Evolutionary conservation across 2,329 filamentous ascomycete genomes (phyloP), one percentile per base, ranked within the genome.

Genomic region (Cladosporium sp.): DNA sequence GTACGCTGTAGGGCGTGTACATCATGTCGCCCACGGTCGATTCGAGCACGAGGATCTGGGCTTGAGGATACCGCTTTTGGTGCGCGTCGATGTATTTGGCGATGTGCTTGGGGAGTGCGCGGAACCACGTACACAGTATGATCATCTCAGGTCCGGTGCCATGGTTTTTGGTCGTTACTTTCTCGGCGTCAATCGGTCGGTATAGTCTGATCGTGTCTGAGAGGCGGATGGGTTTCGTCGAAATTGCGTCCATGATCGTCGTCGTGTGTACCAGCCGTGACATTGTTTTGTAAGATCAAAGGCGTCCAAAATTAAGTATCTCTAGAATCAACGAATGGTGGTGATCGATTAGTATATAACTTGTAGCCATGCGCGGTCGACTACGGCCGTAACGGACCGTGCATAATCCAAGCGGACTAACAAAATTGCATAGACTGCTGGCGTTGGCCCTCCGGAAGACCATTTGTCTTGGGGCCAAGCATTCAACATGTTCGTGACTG

Each of bases 91-190:
- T 69, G 65, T 77, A 77, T 60, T 76, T 77, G 14, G 68, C 64
- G 49, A 76, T 74, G 59, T 75, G 69, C 49, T 72, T 72, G n/a
- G 66, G 69, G 2, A 68, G 65, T 10, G 74, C 75, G 28, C 69
- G 71, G 65, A 76, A 71, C 74, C 75, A 76, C n/a, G 69, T 72
- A 65, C 72, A 75, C 11, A 77, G 60, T 66, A 80, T 74, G 68
- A 77, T 77, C 65, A 81, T 69, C 59, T 74, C 75, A 49, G 55
- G 55, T 23, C 31, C 55, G n/a, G 31, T 57, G 31, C 29, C 23
- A 28, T 55, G 55, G 21, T 57, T 57, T 11, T 21, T 40, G 4
- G n/a, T 40, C 18, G 16, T 35, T 6, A 3, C 10, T 40, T 16
- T 40, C 28, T 55, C 28, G 10, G 28, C n/a, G 33, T 7, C 18